Conservation (phyloP, 306 rosid species). For the Cicer bijugum region DNA sequence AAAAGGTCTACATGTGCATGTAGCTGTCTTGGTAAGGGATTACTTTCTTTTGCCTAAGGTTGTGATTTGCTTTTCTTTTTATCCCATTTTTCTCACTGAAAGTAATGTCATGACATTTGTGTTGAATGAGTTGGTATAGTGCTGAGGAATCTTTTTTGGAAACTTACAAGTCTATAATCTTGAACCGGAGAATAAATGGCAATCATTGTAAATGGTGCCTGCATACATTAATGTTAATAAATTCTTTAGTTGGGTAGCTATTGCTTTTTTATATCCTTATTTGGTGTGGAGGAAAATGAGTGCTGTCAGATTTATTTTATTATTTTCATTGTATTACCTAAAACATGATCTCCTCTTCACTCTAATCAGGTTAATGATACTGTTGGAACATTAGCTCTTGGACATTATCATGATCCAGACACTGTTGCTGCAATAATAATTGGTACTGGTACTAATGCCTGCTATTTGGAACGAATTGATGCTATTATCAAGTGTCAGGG, state of each 20-base stretch:
- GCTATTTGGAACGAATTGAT: slow-evolving; percentile 85
- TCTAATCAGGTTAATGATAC: slow-evolving; percentile 81
- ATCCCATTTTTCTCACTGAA: not conserved
- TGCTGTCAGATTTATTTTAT: not conserved
- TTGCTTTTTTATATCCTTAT: slow-evolving; percentile 6
- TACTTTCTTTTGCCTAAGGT: not conserved
- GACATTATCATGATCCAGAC: slow-evolving; percentile 82
- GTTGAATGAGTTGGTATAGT: not conserved
- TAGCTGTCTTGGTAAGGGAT: slow-evolving; percentile 77
- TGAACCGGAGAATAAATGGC: slow-evolving; percentile 3
- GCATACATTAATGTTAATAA: not conserved
- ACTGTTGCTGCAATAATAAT: slow-evolving; percentile 90
- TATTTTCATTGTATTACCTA: slow-evolving; percentile 25
- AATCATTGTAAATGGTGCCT: not conserved
- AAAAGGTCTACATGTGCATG: slow-evolving; percentile 74
- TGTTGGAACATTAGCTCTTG: slow-evolving; percentile 90
- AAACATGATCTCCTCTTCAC: slow-evolving; percentile 24
- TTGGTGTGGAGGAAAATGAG: not conserved
- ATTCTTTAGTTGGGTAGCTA: not conserved
- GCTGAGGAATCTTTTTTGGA: not conserved
- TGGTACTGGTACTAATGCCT: slow-evolving; percentile 96
- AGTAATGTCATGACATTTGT: not conserved
- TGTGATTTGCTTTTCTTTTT: not conserved
- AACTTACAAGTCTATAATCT: not conserved
- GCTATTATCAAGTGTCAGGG: slow-evolving; percentile 91